phyloP scores from a whole-genome alignment of 1,139 yeast genomes.

The Protomyces macrosporus region DNA sequence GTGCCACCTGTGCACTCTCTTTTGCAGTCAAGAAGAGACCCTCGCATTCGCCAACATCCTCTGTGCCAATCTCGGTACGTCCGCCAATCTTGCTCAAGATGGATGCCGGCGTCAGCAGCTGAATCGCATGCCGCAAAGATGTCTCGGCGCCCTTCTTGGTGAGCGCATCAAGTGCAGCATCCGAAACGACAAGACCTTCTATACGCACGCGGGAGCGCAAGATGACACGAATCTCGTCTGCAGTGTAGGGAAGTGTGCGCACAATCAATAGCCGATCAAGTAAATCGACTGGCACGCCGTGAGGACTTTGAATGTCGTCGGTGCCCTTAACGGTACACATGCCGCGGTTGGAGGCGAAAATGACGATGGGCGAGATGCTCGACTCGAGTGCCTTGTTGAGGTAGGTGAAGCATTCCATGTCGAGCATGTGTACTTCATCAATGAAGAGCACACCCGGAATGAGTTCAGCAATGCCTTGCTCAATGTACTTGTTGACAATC shows the following conservation, averaged over 20 bases:
- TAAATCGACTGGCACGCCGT: constrained; percentile 94
- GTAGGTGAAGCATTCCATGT: constrained; percentile 90
- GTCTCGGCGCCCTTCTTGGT: constrained; percentile 67
- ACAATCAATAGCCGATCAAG: constrained; percentile 86
- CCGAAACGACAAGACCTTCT: constrained; percentile 60
- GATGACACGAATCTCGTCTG: constrained; percentile 76
- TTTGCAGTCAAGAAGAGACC: constrained; percentile 79
- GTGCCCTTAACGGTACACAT: constrained; percentile 87
- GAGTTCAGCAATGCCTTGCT: constrained; percentile 96
- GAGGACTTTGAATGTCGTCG: constrained; percentile 83
- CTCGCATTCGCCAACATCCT: constrained; percentile 84
- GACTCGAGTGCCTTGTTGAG: constrained; percentile 90
- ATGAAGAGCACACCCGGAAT: constrained; percentile 97
- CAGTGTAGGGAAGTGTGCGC: constrained; percentile 78
- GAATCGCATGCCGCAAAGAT: constrained; percentile 85
- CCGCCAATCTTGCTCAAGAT: constrained; percentile 70
- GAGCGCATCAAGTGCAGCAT: constrained; percentile 66
- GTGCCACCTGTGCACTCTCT: constrained; percentile 74
- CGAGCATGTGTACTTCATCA: constrained; percentile 97
- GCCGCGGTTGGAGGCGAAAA: constrained; percentile 93
- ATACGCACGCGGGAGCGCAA: constrained; percentile 72
- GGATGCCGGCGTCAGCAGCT: constrained; percentile 84
- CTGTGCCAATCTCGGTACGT: constrained; percentile 60
- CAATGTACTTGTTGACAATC: constrained; percentile 92
- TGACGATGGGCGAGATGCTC: constrained; percentile 87